Percentiles rank a stretch among this genome's conserved stretches.
Evolutionary conservation across 2,329 filamentous ascomycete species (phyloP).

Genomic region (Aspergillus luchuensis): DNA sequence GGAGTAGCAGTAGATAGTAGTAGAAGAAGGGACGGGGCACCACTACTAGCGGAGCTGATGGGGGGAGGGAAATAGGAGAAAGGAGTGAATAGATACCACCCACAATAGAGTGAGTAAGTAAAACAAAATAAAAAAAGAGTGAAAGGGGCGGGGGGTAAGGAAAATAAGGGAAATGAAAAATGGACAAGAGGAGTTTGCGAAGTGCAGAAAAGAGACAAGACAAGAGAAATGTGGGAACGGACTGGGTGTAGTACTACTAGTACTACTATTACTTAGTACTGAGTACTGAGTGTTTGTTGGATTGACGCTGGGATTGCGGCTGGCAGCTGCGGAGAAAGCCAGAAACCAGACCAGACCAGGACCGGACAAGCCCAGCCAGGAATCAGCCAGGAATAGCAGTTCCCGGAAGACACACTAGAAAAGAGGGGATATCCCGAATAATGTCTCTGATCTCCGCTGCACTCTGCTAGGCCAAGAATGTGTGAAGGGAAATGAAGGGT

Average conservation of each 20-base stretch:
- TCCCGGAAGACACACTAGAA: not conserved
- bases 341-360: slow-evolving; percentile 17
- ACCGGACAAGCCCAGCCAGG: slow-evolving; percentile 18
- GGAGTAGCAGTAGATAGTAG: no score
- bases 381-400: not conserved
- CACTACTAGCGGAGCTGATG: not conserved
- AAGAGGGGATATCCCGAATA: not conserved
- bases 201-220: not conserved
- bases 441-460: not conserved
- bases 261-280: no score
- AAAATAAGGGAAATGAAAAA: slow-evolving; percentile 11
- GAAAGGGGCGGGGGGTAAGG: slow-evolving; percentile 8
- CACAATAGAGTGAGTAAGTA: not conserved
- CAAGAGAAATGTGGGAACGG: slow-evolving; percentile 1
- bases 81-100: no score
- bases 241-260: not conserved
- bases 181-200: not conserved
- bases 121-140: not conserved
- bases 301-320: slow-evolving; percentile 15
- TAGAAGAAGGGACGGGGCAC: not conserved
- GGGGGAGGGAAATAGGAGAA: slow-evolving; percentile 7
- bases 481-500: not conserved
- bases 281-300: slow-evolving; percentile 6
- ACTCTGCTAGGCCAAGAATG: not conserved
- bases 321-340: slow-evolving; percentile 26